A percentile compares a stretch with the other conserved stretches of the same genome.
Conservation (phyloP, 352 stramenopile species). For the Phytophthora fragariaefolia region DNA sequence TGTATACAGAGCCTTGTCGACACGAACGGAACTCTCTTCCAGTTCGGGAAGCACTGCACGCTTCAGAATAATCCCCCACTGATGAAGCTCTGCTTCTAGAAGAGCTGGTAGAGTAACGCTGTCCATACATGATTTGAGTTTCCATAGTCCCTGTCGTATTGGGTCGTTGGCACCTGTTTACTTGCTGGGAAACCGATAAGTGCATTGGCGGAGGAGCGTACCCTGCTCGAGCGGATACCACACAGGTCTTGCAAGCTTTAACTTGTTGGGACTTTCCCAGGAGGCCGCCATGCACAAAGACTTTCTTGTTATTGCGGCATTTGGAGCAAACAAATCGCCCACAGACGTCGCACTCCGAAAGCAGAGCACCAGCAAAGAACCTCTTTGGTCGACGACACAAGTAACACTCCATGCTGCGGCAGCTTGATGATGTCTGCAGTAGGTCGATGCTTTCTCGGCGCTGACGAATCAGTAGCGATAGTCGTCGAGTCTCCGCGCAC, state of each 20-base stretch:
- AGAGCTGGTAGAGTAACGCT: too few species aligned
- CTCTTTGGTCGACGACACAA: slow-evolving; percentile 50
- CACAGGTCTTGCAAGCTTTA: slow-evolving; percentile 34
- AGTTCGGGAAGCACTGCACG: too few species aligned
- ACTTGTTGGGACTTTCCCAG: slow-evolving; percentile 26
- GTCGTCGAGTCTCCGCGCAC: slow-evolving; percentile 54
- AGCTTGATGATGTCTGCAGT: too few species aligned
- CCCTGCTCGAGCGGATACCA: slow-evolving; percentile 27
- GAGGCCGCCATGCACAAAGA: slow-evolving; percentile 39
- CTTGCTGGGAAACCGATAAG: slow-evolving; percentile 18
- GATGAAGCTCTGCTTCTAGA: too few species aligned
- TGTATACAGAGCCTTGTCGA: too few species aligned
- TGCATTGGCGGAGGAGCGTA: too few species aligned
- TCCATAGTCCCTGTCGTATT: slow-evolving; percentile 20
- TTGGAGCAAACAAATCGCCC: slow-evolving; percentile 34
- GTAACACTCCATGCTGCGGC: slow-evolving; percentile 38
- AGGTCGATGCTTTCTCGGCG: too few species aligned
- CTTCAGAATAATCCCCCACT: too few species aligned
- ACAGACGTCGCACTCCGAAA: slow-evolving; percentile 43
- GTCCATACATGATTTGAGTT: too few species aligned
- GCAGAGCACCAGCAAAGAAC: slow-evolving; percentile 31
- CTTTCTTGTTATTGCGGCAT: slow-evolving; percentile 40
- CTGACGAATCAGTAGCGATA: too few species aligned
- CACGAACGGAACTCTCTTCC: too few species aligned
- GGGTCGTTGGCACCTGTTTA: slow-evolving; percentile 15